These are phyloP conservation scores for Metarhizium rileyi DNA, from an alignment of 2,329 filamentous ascomycete species.

Conservation along the genomic window DNA sequence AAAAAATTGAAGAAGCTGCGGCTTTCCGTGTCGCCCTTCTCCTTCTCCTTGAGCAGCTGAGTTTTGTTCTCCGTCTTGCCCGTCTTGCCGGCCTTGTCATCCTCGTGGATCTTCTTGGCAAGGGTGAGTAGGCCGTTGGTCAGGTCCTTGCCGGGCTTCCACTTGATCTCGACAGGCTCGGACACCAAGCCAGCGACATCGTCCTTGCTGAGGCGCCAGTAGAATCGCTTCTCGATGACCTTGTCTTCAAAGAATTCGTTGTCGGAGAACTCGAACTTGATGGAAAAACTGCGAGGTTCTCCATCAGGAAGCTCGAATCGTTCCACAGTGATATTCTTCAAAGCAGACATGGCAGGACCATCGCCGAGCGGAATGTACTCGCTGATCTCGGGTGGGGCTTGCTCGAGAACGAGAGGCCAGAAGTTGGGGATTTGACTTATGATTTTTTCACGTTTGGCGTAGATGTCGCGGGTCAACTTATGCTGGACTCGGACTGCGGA, in stretches of 20 bases:
- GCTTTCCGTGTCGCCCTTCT: constrained; percentile 51
- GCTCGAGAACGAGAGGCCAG: constrained; percentile 90
- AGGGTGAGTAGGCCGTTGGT: constrained; percentile 71
- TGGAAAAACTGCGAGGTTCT: constrained; percentile 69
- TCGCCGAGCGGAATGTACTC: constrained; percentile 79
- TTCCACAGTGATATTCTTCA: constrained; percentile 61
- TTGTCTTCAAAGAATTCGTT: constrained; percentile 78
- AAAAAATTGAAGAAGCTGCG: constrained; percentile 87
- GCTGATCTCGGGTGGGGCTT: constrained; percentile 76
- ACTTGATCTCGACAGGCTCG: constrained; percentile 79
- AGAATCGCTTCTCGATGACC: constrained; percentile 84
- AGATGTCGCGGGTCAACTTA: constrained; percentile 58
- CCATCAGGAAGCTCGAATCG: constrained; percentile 71
- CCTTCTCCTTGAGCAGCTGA: constrained; percentile 43
- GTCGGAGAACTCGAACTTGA: constrained; percentile 68
- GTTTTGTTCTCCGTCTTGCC: constrained; percentile 37
- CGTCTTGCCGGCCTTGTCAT: constrained; percentile 36
- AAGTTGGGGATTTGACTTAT: constrained; percentile 72
- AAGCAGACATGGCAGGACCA: constrained; percentile 59
- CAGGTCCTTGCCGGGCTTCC: constrained; percentile 73
- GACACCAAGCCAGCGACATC: constrained; percentile 71
- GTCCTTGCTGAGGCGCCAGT: constrained; percentile 61
- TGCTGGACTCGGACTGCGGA: constrained; percentile 63
- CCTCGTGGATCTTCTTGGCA: constrained; percentile 58
- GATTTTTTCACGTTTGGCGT: constrained; percentile 63